phyloP scores from a whole-genome alignment of 148 eudicot species.

The Dianthus caryophyllus region DNA sequence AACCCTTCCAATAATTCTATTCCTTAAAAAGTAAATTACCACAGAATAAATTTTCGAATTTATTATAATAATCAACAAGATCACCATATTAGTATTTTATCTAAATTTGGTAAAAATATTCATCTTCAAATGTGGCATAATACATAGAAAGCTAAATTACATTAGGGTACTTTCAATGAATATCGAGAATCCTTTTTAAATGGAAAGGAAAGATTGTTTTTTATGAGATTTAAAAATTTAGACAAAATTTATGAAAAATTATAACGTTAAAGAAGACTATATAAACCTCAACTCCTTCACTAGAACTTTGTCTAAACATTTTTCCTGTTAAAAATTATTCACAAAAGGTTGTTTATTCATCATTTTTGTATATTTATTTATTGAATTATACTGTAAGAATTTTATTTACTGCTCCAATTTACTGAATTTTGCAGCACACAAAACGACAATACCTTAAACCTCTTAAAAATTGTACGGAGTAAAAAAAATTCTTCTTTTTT shows the following conservation, averaged over 20 bases:
- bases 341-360: neutral
- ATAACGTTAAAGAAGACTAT: neutral
- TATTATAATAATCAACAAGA: neutral
- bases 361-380: neutral
- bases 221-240: neutral
- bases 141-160: no score
- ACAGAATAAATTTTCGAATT: neutral
- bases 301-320: neutral
- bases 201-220: conserved; percentile 23
- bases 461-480: neutral
- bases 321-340: conserved; percentile 16
- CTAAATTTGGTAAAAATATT: conserved; percentile 5
- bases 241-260: conserved; percentile 6
- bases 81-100: conserved; percentile 11
- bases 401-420: neutral
- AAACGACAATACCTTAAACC: conserved; percentile 30
- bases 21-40: neutral
- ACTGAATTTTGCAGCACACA: conserved; percentile 18
- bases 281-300: neutral
- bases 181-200: neutral
- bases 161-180: neutral
- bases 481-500: neutral
- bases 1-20: neutral
- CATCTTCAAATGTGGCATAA: neutral
- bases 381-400: neutral